Evolutionary conservation across 305 asterid genomes (phyloP), one percentile per base, ranked within the genome.

Genomic region (Euphrasia arctica): DNA sequence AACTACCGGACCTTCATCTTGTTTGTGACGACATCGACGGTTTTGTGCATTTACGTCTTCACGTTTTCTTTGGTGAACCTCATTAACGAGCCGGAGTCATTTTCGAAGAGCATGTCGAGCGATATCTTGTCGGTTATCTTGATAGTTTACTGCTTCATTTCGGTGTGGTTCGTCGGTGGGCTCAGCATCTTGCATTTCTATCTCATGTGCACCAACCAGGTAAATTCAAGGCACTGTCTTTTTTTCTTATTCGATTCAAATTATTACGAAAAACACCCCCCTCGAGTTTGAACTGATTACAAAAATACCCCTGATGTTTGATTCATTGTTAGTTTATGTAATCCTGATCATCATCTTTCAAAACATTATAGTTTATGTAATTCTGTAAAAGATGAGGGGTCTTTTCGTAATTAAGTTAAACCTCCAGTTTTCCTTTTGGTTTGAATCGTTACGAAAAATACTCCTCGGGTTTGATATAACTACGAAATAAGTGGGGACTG

Each of bases 161-260:
- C 89, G 1, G 90, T 90, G 62, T 93, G 97, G 97, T 93, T 93
- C 32, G 98, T 93, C 25, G 97, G 97, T 14, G 98, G 98, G 36
- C 89, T 90, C n/a, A 87, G 82, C 36, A 84, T 84, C 72, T 85
- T 90, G 66, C 98, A 93, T 77, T 76, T 79, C 42, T 93, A 84
- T 73, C 94, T 93, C 27, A 84, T 90, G 68, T 78, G 82, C 73
- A 89, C 94, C 52, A 93, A 93, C 77, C 82, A 77, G 73, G 75
- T 54, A 50, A 4, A 25, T 0, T 25, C 2, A 1, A 25, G 27
- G 27, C 27, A 5, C 1, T 25, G 27, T 25, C 27, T 25, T 25
- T 25, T 25, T 25, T 25, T 25, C 27, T 25, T 25, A 25, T 25
- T 18, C 22, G 0, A 18, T 18, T 18, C 22, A 1, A 18, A 18